Evolutionary conservation across 2,329 filamentous ascomycete genomes (phyloP), one percentile per base, ranked within the genome.

Genomic region (Sporothrix dimorphospora): DNA sequence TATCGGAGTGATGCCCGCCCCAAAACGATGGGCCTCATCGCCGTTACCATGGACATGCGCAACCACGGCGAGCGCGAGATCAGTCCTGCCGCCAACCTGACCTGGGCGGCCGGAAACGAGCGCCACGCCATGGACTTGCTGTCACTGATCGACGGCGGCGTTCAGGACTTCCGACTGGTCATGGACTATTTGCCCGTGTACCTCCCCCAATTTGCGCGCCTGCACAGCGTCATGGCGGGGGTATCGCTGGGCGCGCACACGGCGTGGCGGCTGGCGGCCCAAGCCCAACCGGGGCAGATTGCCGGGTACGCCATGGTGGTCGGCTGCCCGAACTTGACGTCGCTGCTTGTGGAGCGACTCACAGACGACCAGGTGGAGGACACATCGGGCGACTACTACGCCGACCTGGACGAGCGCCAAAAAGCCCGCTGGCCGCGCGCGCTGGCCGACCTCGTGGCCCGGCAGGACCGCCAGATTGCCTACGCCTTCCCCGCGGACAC

Each of bases 21-120:
- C 24, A 51, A 67, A 27, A 34, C 4, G 1, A 67, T 67, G 65
- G 65, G 65, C 19, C 12, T 67, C 16, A 21, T 67, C 11, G 65
- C 65, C 45, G 65, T 67, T 24, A 67, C 65, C 11, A 67, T 67
- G 65, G 65, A 67, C 45, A 67, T 67, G 65, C 65, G 65, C 45
- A 67, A 67, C 45, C 65, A 67, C 65, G 65, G 65, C 45, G 65
- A 51, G 65, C 65, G 65, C 16, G 65, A 67, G 45, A 67, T 67
- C 19, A 38, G 42, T 3, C 42, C 63, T 1, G 45, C 21, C 8
- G 14, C 65, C 19, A 67, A 67, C 27, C 45, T 6, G 11, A 67
- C 65, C 8, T 67, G 65, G 65, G 42, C 65, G 19, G 65, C 27
- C 4, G 65, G 65, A 27, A 67, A 67, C 45, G 45, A 67, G 19